These are phyloP conservation scores for Candida yuanshanica DNA, from an alignment of 805 yeast genomes.

Conservation along the genomic window DNA sequence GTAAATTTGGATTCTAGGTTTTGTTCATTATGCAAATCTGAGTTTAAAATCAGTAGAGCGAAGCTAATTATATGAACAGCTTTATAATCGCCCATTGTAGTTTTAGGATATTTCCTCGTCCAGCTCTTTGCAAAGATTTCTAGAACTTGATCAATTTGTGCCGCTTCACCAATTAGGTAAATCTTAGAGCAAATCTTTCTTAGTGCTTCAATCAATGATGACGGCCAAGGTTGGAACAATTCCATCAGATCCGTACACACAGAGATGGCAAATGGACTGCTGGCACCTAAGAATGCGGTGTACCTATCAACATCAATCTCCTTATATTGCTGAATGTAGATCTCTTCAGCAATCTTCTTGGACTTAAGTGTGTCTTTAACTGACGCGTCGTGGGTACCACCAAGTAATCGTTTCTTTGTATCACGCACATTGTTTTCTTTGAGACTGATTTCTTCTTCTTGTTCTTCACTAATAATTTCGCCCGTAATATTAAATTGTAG, in stretches of 20 bases:
- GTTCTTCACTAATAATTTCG: conserved; percentile 19
- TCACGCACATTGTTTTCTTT: background rate
- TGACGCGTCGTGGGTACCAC: background rate
- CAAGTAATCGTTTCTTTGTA: background rate
- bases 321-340: conserved; percentile 27
- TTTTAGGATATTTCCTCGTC: conserved; percentile 41
- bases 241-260: conserved; percentile 33
- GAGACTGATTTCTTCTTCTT: conserved; percentile 9
- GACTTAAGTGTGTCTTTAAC: background rate
- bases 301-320: conserved; percentile 35
- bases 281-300: conserved; percentile 35
- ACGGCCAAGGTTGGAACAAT: conserved; percentile 37
- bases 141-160: conserved; percentile 68
- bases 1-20: conserved; percentile 32
- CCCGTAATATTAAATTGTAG: conserved; percentile 12
- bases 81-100: conserved; percentile 45
- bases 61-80: conserved; percentile 70
- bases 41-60: conserved; percentile 65
- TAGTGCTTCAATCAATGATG: conserved; percentile 51
- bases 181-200: conserved; percentile 56
- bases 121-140: conserved; percentile 65
- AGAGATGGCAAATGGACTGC: conserved; percentile 8
- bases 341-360: conserved; percentile 24
- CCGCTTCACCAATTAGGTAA: conserved; percentile 80
- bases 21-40: conserved; percentile 62